Evolutionary conservation across 2,329 filamentous ascomycete species (phyloP).

Genomic region (Penicillium aurantiogriseum): DNA sequence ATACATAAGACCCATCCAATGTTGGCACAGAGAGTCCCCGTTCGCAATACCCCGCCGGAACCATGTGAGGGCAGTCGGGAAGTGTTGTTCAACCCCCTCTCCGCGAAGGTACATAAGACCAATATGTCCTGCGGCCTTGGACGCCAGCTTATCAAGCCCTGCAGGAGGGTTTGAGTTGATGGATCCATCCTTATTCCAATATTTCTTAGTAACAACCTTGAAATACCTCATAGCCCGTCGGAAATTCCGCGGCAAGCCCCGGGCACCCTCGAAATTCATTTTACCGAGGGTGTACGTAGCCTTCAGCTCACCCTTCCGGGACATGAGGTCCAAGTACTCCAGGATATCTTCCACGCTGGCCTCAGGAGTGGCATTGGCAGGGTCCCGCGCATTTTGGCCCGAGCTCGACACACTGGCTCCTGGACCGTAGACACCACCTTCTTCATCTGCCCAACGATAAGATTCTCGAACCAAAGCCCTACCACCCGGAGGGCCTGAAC

Average conservation of each 20-base stretch:
- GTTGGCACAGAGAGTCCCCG: conserved; percentile 79
- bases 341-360: conserved; percentile 90
- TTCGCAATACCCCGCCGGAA: conserved; percentile 74
- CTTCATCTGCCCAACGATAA: conserved; percentile 83
- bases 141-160: conserved; percentile 72
- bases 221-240: conserved; percentile 77
- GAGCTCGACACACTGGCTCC: conserved; percentile 89
- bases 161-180: conserved; percentile 66
- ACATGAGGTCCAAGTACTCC: conserved; percentile 88
- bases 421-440: conserved; percentile 90
- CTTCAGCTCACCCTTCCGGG: conserved; percentile 83
- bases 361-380: conserved; percentile 74
- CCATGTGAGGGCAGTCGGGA: conserved; percentile 73
- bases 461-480: conserved; percentile 72
- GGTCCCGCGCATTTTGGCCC: conserved; percentile 74
- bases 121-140: conserved; percentile 81
- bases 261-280: conserved; percentile 83
- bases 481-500: conserved; percentile 86
- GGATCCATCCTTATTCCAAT: conserved; percentile 79
- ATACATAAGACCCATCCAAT: conserved; percentile 79
- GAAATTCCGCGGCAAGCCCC: conserved; percentile 70
- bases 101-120: conserved; percentile 87
- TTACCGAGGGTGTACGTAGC: conserved; percentile 83
- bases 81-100: conserved; percentile 78
- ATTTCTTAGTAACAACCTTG: conserved; percentile 71